Base-by-base conservation (phyloP, 129 eudicot genomes). In the Dittrichia graveolens region DNA sequence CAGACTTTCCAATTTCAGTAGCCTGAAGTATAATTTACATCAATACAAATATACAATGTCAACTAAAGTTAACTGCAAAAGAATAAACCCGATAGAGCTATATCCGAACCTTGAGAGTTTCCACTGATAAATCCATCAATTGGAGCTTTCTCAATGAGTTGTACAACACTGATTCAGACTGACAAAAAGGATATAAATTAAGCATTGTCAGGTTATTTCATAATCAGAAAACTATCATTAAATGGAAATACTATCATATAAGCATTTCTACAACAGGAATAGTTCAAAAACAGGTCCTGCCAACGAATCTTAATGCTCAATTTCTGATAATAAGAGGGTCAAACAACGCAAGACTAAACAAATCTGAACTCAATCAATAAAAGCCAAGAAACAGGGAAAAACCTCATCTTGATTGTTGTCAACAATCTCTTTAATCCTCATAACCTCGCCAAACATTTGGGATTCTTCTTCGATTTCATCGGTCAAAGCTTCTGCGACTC, bases 1-100 rank as follows among this genome's bases (percentile, higher is more conserved):
- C 95, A 67, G 96, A 78, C 80, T 88, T 94, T 16, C 99, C 97
- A 54, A 94, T 88, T 85, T 83, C 93, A 16, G 99, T 88, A 9
- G 71, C 89, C 99, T 94, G 87, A 76, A 81, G 39, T 66, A 69
- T 59, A 69, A 72, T 49, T 15, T 45, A 18, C 67, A 40, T 50
- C 41, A 71, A 78, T 61, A 46, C 34, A 59, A 67, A 49, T 19
- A 15, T 1, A 73, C 49, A 44, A 58, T 1, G 43, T 54, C 19
- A 69, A 69, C 43, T 39, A 35, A 56, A 40, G 18, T 14, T 12
- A 24, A 16, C 40, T n/a, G 3, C n/a, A 55, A 5, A 75, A 55
- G 34, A 16, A 44, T 7, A 40, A 67, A 10, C 38, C 11, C 39
- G 46, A 5, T 31, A 61, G 59, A 65, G 67, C 67, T 62, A 48